A percentile compares a stretch with the other conserved stretches of the same genome.
Conservation (phyloP, 495 filamentous ascomycete genomes). For the Neurospora pannonica region DNA sequence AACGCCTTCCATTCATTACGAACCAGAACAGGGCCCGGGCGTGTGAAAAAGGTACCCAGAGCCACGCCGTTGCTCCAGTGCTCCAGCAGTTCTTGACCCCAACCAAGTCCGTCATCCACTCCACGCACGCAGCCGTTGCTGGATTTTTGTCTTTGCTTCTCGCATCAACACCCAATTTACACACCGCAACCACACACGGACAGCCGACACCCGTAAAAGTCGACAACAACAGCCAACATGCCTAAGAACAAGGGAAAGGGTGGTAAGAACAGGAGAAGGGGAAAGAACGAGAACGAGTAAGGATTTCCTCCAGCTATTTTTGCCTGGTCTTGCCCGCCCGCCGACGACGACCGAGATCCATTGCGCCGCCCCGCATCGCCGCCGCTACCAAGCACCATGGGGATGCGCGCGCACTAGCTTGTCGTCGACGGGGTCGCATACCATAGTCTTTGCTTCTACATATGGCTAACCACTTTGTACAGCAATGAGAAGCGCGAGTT, state of each 20-base stretch:
- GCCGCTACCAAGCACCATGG: not conserved
- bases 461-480: not conserved
- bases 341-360: not conserved
- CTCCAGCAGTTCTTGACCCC: not conserved
- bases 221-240: constrained; percentile 13
- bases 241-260: constrained; percentile 51
- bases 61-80: not conserved
- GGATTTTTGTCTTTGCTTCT: not conserved
- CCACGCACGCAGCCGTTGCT: not conserved
- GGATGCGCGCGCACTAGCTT: not conserved
- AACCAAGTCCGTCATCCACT: not conserved
- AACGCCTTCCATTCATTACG: not conserved
- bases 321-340: not conserved
- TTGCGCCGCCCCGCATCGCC: not conserved
- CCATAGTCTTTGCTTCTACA: not conserved
- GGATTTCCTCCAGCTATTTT: not conserved
- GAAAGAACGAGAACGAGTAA: constrained; percentile 93
- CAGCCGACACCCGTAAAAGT: not conserved
- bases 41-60: not conserved
- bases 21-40: not conserved
- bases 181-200: not conserved
- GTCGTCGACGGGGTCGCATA: not conserved
- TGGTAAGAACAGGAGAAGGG: constrained; percentile 95
- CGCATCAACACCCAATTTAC: not conserved
- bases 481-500: constrained; percentile 99